Conservation (phyloP, 2,329 filamentous ascomycete species). For the Leptographium lundbergii region DNA sequence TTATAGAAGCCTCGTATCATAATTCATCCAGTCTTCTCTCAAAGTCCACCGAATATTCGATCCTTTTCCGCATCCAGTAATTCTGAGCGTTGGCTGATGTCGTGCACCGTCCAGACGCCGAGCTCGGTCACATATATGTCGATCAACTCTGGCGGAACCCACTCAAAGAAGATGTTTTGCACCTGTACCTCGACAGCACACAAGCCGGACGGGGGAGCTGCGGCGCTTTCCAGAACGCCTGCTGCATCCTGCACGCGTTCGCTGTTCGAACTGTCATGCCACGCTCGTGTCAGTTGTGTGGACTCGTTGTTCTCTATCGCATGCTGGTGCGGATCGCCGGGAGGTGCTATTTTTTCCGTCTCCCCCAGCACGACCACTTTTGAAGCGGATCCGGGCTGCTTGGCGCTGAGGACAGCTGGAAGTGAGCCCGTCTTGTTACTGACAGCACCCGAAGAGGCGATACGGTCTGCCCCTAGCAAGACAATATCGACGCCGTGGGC, state of each 20-base stretch:
- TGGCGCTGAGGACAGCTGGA: conserved; percentile 42
- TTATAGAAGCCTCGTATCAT: too few species aligned
- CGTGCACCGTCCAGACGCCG: conserved; percentile 27
- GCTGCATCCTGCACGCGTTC: conserved; percentile 13
- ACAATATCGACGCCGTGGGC: conserved; percentile 40
- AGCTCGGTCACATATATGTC: conserved; percentile 43
- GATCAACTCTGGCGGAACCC: conserved; percentile 37
- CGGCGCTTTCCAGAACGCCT: conserved; percentile 1
- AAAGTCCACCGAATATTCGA: conserved; percentile 30
- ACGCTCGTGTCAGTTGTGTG: conserved; percentile 34
- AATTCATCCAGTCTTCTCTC: neutral
- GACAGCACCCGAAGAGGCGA: conserved; percentile 43
- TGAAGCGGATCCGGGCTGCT: conserved; percentile 14
- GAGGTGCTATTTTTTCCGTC: conserved; percentile 46
- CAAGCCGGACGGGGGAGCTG: neutral
- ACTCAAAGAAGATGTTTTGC: conserved; percentile 47
- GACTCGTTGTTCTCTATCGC: conserved; percentile 37
- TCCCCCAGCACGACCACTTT: conserved; percentile 45
- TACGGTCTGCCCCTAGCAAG: conserved; percentile 51
- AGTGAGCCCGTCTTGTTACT: conserved; percentile 57
- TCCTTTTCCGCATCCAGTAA: conserved; percentile 23
- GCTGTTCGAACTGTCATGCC: conserved; percentile 23
- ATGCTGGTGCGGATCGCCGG: conserved; percentile 29
- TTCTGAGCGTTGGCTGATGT: conserved; percentile 27
- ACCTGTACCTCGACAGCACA: conserved; percentile 19